These are phyloP conservation scores for Russula vinacea DNA, from an alignment of 768 basidiomycete species.

Conservation along the genomic window DNA sequence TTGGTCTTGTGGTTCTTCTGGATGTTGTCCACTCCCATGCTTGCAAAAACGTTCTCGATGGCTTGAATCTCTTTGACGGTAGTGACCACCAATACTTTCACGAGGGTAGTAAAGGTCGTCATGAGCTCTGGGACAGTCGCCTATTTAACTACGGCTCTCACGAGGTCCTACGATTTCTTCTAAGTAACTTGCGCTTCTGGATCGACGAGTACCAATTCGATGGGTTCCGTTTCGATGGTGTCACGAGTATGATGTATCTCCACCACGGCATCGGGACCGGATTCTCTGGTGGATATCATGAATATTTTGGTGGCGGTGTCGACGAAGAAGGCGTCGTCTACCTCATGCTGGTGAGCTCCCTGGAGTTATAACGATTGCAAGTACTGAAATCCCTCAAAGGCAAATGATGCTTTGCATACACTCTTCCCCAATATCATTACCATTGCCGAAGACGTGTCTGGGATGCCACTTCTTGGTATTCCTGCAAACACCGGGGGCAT, in stretches of 20 bases:
- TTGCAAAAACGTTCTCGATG: constrained; percentile 95
- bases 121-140: constrained; percentile 97
- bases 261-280: constrained; percentile 98
- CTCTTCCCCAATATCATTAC: constrained; percentile 80
- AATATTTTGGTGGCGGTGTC: constrained; percentile 86
- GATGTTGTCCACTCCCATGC: constrained; percentile 99
- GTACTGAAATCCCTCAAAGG: constrained; percentile 47
- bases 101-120: constrained; percentile 82
- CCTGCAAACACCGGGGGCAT: constrained; percentile 81
- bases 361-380: background rate
- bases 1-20: constrained; percentile 90
- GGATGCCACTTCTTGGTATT: constrained; percentile 92
- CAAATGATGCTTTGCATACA: constrained; percentile 84
- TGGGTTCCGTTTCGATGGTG: constrained; percentile 97
- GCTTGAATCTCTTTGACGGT: constrained; percentile 95
- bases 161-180: constrained; percentile 90
- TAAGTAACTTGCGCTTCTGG: constrained; percentile 94
- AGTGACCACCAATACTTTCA: constrained; percentile 98
- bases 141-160: constrained; percentile 95
- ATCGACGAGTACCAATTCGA: constrained; percentile 95
- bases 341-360: constrained; percentile 85
- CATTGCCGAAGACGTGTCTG: constrained; percentile 98
- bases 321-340: constrained; percentile 92
- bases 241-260: constrained; percentile 98
- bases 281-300: constrained; percentile 97